These are phyloP conservation scores for Apiotrichum laibachii DNA, from an alignment of 1,284 basidiomycete genomes.

Conservation along the genomic window DNA sequence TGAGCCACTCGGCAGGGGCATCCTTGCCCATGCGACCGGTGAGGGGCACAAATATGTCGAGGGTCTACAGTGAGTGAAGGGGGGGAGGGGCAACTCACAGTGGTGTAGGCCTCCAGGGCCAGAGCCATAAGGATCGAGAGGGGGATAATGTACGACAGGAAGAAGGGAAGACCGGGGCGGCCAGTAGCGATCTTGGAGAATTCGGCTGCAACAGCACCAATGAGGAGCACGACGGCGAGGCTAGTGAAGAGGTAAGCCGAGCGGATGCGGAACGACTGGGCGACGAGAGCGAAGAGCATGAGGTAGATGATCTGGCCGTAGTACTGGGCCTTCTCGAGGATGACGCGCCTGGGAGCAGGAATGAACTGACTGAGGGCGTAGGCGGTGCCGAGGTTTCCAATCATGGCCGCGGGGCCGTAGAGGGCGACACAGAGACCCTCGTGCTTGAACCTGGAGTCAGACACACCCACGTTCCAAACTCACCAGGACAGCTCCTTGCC, in stretches of 20 bases:
- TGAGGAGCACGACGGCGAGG: slow-evolving; percentile 30
- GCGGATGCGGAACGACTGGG: slow-evolving; percentile 53
- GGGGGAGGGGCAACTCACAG: slow-evolving; percentile 51
- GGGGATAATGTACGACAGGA: slow-evolving; percentile 64
- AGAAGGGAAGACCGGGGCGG: slow-evolving; percentile 22
- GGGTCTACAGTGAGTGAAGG: slow-evolving; percentile 27
- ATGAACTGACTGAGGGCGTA: slow-evolving; percentile 32
- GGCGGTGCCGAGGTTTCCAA: slow-evolving; percentile 47
- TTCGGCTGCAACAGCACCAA: slow-evolving; percentile 33
- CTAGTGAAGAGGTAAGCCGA: slow-evolving; percentile 52
- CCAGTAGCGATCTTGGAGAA: slow-evolving; percentile 4
- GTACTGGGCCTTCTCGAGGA: slow-evolving; percentile 63
- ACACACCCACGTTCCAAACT: slow-evolving; percentile 12
- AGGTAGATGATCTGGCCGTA: slow-evolving; percentile 64
- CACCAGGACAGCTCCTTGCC: slow-evolving; percentile 56
- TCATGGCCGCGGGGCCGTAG: slow-evolving; percentile 72
- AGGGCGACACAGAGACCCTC: slow-evolving; percentile 69
- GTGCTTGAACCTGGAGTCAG: slow-evolving; percentile 70
- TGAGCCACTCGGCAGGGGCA: slow-evolving; percentile 83
- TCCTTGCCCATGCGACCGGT: slow-evolving; percentile 65
- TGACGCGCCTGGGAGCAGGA: slow-evolving; percentile 26
- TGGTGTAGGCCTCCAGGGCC: slow-evolving; percentile 67
- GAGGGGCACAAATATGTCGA: slow-evolving; percentile 90
- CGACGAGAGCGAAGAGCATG: slow-evolving; percentile 52
- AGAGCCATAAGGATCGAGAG: slow-evolving; percentile 63